phyloP scores from a whole-genome alignment of 2,329 filamentous ascomycete species.

The Zalaria obscura region DNA sequence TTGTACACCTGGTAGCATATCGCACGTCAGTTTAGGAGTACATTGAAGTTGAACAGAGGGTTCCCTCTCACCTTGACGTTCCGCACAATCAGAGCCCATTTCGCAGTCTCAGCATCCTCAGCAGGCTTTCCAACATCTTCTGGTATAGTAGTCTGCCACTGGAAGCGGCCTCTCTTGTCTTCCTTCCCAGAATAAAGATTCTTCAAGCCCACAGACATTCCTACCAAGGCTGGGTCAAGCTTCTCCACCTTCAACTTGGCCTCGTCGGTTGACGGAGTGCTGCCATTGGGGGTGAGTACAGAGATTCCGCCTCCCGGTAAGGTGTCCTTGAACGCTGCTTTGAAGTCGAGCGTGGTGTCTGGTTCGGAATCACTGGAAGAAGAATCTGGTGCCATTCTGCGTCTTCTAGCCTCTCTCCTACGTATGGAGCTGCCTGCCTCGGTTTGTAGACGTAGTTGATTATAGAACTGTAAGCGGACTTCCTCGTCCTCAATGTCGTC shows the following conservation, averaged over 20 bases:
- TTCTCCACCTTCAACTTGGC: conserved; percentile 1
- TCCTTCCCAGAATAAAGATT: conserved; percentile 36
- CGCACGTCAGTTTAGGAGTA: no score
- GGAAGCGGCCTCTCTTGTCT: conserved; percentile 34
- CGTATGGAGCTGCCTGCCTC: no score
- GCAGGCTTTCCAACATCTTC: conserved; percentile 40
- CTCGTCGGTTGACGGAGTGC: neutral
- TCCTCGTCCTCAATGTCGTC: no score
- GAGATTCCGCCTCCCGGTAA: no score
- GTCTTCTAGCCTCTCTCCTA: neutral
- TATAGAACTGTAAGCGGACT: no score
- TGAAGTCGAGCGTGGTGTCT: neutral
- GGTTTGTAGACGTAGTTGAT: no score
- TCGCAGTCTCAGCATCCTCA: conserved; percentile 47
- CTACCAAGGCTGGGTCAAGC: conserved; percentile 10
- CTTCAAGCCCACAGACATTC: conserved; percentile 28
- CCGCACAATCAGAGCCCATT: conserved; percentile 46
- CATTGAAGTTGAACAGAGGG: neutral
- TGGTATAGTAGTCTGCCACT: conserved; percentile 43
- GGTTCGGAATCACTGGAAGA: neutral
- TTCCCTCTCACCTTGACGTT: conserved; percentile 34
- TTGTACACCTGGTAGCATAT: conserved; percentile 7
- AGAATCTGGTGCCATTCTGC: neutral
- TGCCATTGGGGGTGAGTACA: neutral
- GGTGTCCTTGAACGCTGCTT: neutral